phyloP scores from a whole-genome alignment of 345 rosid genomes.

The Aurinia saxatilis region DNA sequence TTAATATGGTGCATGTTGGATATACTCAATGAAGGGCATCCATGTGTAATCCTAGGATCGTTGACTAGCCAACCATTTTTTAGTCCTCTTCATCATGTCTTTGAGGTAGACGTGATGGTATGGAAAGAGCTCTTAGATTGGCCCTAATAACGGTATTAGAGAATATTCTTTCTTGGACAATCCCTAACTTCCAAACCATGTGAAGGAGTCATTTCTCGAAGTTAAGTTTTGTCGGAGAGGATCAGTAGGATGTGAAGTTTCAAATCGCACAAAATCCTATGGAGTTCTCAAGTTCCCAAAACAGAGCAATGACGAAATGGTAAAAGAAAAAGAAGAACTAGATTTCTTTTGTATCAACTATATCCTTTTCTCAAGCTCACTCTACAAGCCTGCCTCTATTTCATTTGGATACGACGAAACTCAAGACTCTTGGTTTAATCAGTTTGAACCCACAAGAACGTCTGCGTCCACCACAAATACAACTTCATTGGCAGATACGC shows the following conservation, averaged over 20 bases:
- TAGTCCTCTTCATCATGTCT: constrained; percentile 96
- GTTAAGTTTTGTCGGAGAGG: constrained; percentile 85
- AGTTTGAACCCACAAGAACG: no score
- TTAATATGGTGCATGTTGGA: constrained; percentile 98
- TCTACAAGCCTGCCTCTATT: no score
- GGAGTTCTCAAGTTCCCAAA: constrained; percentile 68
- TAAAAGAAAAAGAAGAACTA: constrained; percentile 27
- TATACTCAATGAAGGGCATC: constrained; percentile 93
- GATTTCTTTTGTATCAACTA: constrained; percentile 1
- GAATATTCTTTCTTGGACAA: constrained; percentile 83
- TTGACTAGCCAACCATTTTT: constrained; percentile 90
- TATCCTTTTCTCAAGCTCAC: no score
- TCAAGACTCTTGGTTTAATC: no score
- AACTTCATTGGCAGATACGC: no score
- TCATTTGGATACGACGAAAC: no score
- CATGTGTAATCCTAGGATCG: constrained; percentile 80
- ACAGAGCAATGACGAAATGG: constrained; percentile 80
- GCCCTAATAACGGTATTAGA: constrained; percentile 42
- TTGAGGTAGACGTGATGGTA: constrained; percentile 50
- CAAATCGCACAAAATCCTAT: constrained; percentile 38
- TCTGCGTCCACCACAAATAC: no score
- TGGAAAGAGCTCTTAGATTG: no score
- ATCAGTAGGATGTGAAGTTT: constrained; percentile 44
- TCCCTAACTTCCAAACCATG: constrained; percentile 70
- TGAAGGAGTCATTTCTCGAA: constrained; percentile 85